Percentiles rank a stretch among this genome's conserved stretches.
These are phyloP conservation scores for Claviceps digitariae DNA, from an alignment of 2,329 filamentous ascomycete genomes.

Conservation along the genomic window DNA sequence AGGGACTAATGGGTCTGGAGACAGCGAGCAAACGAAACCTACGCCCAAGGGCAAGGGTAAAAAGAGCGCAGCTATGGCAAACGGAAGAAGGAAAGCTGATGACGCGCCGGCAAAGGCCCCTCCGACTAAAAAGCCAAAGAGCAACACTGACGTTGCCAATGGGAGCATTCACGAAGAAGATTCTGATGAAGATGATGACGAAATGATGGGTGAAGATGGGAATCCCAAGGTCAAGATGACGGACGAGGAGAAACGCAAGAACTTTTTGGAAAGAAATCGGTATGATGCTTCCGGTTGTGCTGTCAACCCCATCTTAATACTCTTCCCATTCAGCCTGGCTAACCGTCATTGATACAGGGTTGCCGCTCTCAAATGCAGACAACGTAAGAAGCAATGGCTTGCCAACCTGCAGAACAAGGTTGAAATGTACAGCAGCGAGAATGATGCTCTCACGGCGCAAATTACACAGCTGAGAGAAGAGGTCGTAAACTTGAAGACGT, in stretches of 20 bases:
- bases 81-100: constrained; percentile 70
- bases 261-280: constrained; percentile 94
- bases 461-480: constrained; percentile 81
- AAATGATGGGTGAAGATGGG: constrained; percentile 39
- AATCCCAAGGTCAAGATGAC: constrained; percentile 72
- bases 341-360: constrained; percentile 43
- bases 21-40: constrained; percentile 54
- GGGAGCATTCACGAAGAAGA: constrained; percentile 31
- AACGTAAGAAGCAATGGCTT: constrained; percentile 98
- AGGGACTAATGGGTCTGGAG: constrained; percentile 59
- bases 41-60: constrained; percentile 55
- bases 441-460: constrained; percentile 72
- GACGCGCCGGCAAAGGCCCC: constrained; percentile 47
- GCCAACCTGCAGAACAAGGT: constrained; percentile 90
- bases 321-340: background rate
- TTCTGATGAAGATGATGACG: constrained; percentile 34
- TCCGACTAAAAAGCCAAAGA: constrained; percentile 57
- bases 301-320: background rate
- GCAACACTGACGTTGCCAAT: constrained; percentile 12
- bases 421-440: constrained; percentile 82
- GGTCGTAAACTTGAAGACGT: constrained; percentile 85
- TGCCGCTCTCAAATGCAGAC: constrained; percentile 89
- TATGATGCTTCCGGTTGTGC: constrained; percentile 29
- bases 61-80: constrained; percentile 42
- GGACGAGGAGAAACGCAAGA: constrained; percentile 96